Evolutionary conservation across 306 rosid species (phyloP), one percentile per base, ranked within the genome.

Genomic region (Inga oerstediana): DNA sequence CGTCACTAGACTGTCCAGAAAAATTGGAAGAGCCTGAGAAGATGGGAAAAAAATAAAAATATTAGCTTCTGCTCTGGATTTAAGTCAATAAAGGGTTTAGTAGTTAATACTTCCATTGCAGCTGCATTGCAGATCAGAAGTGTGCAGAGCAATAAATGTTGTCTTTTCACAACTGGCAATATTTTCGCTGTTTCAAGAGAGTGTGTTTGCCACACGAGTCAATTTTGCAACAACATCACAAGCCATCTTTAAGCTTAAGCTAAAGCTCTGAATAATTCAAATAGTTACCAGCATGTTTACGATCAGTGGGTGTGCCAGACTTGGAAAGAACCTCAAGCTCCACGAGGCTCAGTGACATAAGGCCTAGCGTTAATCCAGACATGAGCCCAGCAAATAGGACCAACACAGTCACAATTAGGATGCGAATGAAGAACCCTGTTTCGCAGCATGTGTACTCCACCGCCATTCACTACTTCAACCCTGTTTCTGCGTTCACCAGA

Each of bases 71-170:
- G 19, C 30, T 15, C 13, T 37, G 70, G 41, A 13, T 9, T 13
- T 54, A 22, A 69, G 81, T 49, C 24, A 9, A 46, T 72, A 8
- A 24, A 24, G 76, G 34, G 49, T 17, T 24, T 24, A 6, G 41
- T 14, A 46, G 4, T 24, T 5, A 41, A 51, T 81, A 87, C 90
- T 84, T 87, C 90, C 90, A 87, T 85, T 51, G 86, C 84, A 0
- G 85, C 90, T 10, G 90, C 90, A 82, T 87, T 87, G 84, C 90
- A 85, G 34, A 87, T 82, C 3, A 87, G 83, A 68, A 87, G 77
- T 7, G 88, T 87, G 34, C 90, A 87, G 22, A 87, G 90, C 86
- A 87, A 82, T n/a, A 85, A 79, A 67, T 87, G 90, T n/a, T 87
- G 88, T 78, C 83, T 87, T 76, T 41, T 87, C 46, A 87, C 90